A percentile compares a stretch with the other conserved stretches of the same genome.
Conservation (phyloP, 768 basidiomycete species). For the Phaeotremella skinneri region DNA sequence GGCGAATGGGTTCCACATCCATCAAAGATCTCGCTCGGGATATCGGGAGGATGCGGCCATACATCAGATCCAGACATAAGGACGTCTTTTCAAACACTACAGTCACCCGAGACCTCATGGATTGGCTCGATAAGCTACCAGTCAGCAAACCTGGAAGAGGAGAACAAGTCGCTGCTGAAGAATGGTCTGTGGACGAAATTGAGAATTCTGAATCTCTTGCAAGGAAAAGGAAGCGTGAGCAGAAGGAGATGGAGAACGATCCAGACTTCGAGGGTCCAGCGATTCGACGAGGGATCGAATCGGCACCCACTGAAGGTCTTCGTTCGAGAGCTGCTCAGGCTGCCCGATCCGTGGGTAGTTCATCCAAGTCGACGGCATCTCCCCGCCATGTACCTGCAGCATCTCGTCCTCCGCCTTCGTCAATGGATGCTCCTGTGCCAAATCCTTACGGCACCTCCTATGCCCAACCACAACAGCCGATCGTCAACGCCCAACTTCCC, state of each 20-base stretch:
- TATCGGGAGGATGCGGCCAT: slow-evolving; percentile 60
- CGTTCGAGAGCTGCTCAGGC: not conserved
- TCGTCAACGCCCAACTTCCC: not conserved
- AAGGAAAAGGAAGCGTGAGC: slow-evolving; percentile 19
- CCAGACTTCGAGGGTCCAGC: slow-evolving; percentile 9
- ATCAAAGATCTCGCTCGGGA: slow-evolving; percentile 56
- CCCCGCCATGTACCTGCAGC: not conserved
- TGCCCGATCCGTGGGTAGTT: not conserved
- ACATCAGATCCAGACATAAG: slow-evolving; percentile 60
- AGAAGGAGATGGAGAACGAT: slow-evolving; percentile 21
- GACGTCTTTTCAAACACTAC: slow-evolving; percentile 66
- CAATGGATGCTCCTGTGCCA: not conserved
- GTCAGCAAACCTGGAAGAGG: slow-evolving; percentile 17
- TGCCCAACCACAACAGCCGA: not conserved
- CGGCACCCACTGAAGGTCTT: slow-evolving; percentile 2
- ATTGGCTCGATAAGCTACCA: slow-evolving; percentile 54
- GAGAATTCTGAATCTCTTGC: slow-evolving; percentile 23
- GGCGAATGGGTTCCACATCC: slow-evolving; percentile 30
- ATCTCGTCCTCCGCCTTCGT: not conserved
- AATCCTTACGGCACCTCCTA: not conserved
- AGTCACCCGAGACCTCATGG: slow-evolving; percentile 63
- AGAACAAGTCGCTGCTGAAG: slow-evolving; percentile 29
- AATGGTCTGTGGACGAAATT: slow-evolving; percentile 33
- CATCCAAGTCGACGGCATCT: not conserved
- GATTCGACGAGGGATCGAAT: not conserved